These are phyloP conservation scores for Penicillium pancosmium DNA, from an alignment of 495 filamentous ascomycete species.

Conservation along the genomic window DNA sequence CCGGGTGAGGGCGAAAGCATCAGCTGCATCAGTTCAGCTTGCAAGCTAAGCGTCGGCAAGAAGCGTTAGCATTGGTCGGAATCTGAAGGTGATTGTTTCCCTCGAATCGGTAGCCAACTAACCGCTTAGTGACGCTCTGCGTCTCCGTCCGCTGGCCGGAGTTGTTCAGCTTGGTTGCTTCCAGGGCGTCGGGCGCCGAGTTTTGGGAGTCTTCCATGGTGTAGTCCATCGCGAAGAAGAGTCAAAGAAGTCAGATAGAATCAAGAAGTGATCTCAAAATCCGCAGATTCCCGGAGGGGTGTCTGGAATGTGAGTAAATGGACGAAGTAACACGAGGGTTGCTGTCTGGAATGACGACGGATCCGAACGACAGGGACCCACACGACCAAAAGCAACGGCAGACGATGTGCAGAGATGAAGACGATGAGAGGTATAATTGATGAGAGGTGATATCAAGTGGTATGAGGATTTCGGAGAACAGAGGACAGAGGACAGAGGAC, in stretches of 20 bases:
- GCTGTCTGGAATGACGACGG: slow-evolving; percentile 47
- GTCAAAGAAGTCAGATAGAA: slow-evolving; percentile 3
- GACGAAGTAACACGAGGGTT: slow-evolving; percentile 31
- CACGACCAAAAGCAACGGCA: slow-evolving; percentile 20
- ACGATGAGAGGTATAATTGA: not conserved
- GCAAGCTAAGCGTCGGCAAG: slow-evolving; percentile 61
- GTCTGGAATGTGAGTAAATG: slow-evolving; percentile 32
- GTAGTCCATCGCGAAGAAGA: slow-evolving; percentile 58
- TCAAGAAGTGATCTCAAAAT: slow-evolving; percentile 17
- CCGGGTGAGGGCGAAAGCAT: slow-evolving; percentile 95
- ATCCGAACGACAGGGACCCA: slow-evolving; percentile 38
- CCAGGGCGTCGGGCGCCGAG: slow-evolving; percentile 62
- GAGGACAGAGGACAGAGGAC: slow-evolving; percentile 9
- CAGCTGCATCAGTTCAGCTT: slow-evolving; percentile 95
- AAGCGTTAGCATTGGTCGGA: not conserved
- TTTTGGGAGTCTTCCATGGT: slow-evolving; percentile 74
- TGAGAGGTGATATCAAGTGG: not conserved
- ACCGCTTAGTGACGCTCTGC: slow-evolving; percentile 82
- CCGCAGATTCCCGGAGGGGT: slow-evolving; percentile 20
- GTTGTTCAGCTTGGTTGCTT: slow-evolving; percentile 60
- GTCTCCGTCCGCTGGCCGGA: slow-evolving; percentile 59
- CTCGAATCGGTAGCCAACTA: slow-evolving; percentile 20
- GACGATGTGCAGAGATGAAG: slow-evolving; percentile 2
- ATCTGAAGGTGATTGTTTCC: not conserved
- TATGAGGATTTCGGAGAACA: slow-evolving; percentile 2